phyloP scores from a whole-genome alignment of 768 basidiomycete genomes.

The Boletus patriciae region DNA sequence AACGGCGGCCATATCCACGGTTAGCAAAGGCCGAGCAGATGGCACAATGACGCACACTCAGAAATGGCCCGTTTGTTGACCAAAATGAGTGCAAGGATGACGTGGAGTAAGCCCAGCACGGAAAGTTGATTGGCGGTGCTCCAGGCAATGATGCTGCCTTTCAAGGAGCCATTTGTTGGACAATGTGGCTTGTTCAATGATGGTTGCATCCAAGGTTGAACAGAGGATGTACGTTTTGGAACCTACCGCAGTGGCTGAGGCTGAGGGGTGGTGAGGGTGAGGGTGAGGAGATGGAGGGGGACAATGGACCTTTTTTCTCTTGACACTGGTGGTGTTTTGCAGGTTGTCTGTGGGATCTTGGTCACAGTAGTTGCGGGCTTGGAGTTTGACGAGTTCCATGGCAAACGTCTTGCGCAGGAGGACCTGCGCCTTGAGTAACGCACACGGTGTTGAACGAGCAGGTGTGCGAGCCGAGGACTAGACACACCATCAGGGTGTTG shows the following conservation, averaged over 20 bases:
- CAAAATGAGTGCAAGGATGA: slow-evolving; percentile 82
- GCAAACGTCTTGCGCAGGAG: slow-evolving; percentile 68
- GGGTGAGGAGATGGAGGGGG: neutral
- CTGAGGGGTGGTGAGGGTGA: neutral
- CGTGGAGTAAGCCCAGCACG: slow-evolving; percentile 70
- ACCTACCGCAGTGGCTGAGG: slow-evolving; percentile 48
- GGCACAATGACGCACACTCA: slow-evolving; percentile 52
- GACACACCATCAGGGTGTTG: neutral
- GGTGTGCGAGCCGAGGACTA: slow-evolving; percentile 49
- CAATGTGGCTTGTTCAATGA: slow-evolving; percentile 62
- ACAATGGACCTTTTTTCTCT: slow-evolving; percentile 60
- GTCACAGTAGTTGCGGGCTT: slow-evolving; percentile 50
- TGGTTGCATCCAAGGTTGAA: slow-evolving; percentile 58
- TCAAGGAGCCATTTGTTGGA: slow-evolving; percentile 46
- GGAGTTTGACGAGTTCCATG: slow-evolving; percentile 82
- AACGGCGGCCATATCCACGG: neutral
- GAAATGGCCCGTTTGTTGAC: slow-evolving; percentile 70
- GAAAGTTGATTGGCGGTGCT: slow-evolving; percentile 65
- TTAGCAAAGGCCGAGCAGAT: neutral
- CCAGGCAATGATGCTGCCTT: slow-evolving; percentile 76
- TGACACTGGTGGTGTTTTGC: slow-evolving; percentile 54
- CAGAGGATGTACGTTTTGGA: slow-evolving; percentile 85
- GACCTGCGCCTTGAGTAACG: slow-evolving; percentile 61
- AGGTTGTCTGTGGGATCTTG: slow-evolving; percentile 42
- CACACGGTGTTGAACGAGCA: slow-evolving; percentile 66